Evolutionary conservation across 2,329 filamentous ascomycete genomes (phyloP).

Genomic region (Reticulascus tulasneorum): DNA sequence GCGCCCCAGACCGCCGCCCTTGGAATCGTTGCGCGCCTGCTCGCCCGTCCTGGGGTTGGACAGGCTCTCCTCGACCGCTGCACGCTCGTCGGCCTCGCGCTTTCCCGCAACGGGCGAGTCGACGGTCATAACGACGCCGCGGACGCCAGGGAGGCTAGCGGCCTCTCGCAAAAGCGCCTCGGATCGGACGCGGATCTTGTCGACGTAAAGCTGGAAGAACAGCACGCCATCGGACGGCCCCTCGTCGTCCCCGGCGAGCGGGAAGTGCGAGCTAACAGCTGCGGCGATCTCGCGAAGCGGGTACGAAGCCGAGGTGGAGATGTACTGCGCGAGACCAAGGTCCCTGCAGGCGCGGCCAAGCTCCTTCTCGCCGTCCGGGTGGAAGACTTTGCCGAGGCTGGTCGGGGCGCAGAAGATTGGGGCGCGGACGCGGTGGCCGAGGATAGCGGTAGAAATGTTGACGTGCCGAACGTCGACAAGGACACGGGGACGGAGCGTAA

Average conservation of each 20-base stretch:
- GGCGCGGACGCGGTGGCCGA: conserved; percentile 47
- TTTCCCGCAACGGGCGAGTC: conserved; percentile 56
- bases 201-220: conserved; percentile 61
- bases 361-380: conserved; percentile 53
- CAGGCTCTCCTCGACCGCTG: conserved; percentile 37
- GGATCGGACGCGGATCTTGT: conserved; percentile 48
- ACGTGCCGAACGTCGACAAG: conserved; percentile 71
- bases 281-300: conserved; percentile 3
- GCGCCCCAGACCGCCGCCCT: conserved; percentile 41
- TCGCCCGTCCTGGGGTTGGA: conserved; percentile 43
- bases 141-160: conserved; percentile 38
- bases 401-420: conserved; percentile 63
- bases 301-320: conserved; percentile 4
- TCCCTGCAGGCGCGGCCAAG: conserved; percentile 4
- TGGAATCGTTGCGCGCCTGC: conserved; percentile 42
- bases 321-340: conserved; percentile 9
- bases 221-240: conserved; percentile 22
- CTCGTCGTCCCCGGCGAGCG: neutral
- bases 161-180: conserved; percentile 44
- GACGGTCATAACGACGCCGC: conserved; percentile 54
- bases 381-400: conserved; percentile 59
- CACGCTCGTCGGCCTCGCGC: conserved; percentile 41
- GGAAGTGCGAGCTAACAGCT: conserved; percentile 4
- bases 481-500: conserved; percentile 73
- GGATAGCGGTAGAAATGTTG: conserved; percentile 51